These are phyloP conservation scores for Ziziphus jujuba DNA, from an alignment of 306 rosid genomes.

Conservation along the genomic window DNA sequence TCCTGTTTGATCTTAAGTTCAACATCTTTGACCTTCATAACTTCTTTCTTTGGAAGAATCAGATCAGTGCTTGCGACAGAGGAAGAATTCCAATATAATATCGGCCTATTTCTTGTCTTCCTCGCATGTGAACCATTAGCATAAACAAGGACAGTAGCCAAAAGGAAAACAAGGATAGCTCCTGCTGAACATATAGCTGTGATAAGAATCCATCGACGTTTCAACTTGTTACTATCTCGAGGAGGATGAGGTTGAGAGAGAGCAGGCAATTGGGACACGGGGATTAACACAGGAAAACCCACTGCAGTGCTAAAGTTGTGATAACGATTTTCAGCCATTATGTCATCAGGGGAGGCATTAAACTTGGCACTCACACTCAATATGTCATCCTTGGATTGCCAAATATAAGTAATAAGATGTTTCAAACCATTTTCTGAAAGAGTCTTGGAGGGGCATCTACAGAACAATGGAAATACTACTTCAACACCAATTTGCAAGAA, in stretches of 20 bases:
- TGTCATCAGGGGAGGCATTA: constrained; percentile 38
- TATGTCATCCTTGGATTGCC: constrained; percentile 60
- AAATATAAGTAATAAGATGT: constrained; percentile 56
- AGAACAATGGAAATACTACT: constrained; percentile 61
- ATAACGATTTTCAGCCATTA: constrained; percentile 42
- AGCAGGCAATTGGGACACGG: constrained; percentile 52
- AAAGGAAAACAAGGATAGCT: constrained; percentile 27
- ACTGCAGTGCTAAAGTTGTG: constrained; percentile 34
- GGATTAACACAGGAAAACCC: constrained; percentile 55
- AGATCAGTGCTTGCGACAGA: constrained; percentile 38
- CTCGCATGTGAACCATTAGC: constrained; percentile 30
- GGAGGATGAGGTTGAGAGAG: constrained; percentile 36
- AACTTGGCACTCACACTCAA: constrained; percentile 44
- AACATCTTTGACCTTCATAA: not conserved
- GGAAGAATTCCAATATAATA: constrained; percentile 31
- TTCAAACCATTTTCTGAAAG: constrained; percentile 34
- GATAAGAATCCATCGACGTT: constrained; percentile 24
- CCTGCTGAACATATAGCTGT: constrained; percentile 41
- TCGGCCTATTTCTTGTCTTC: constrained; percentile 12
- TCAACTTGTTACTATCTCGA: constrained; percentile 14
- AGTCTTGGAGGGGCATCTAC: constrained; percentile 65
- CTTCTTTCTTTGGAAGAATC: constrained; percentile 12
- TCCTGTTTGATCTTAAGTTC: constrained; percentile 17
- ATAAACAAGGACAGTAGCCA: constrained; percentile 22
- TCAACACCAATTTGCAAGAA: constrained; percentile 35